Evolutionary conservation across 1,284 basidiomycete genomes (phyloP).

Genomic region (Earliella scabrosa): DNA sequence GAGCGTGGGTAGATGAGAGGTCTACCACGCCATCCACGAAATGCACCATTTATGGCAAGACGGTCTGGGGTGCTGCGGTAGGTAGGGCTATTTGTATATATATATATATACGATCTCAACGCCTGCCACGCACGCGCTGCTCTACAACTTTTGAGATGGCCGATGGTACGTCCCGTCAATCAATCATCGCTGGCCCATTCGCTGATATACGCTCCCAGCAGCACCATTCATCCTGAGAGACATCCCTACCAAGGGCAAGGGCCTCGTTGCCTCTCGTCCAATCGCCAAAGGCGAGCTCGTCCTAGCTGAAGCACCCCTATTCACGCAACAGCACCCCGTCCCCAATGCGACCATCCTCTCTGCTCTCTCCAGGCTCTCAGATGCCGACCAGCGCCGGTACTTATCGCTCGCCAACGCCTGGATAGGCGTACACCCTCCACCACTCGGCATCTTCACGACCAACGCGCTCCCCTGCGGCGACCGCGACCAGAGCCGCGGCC

Average conservation of each 20-base stretch:
- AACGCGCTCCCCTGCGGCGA: slow-evolving; percentile 30
- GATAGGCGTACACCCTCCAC: slow-evolving; percentile 18
- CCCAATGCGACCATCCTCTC: slow-evolving; percentile 24
- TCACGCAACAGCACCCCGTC: slow-evolving; percentile 7
- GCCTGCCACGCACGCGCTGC: too few relatives aligned
- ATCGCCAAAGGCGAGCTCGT: slow-evolving; percentile 15
- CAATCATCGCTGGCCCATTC: too few relatives aligned
- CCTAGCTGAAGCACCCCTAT: slow-evolving; percentile 12
- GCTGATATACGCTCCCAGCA: too few relatives aligned
- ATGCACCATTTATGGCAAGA: too few relatives aligned
- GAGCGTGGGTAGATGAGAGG: too few relatives aligned
- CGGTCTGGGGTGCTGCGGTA: too few relatives aligned
- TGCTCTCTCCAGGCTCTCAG: slow-evolving; percentile 22
- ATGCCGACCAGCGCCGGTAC: slow-evolving; percentile 26
- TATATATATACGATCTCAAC: too few relatives aligned
- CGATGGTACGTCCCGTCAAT: too few relatives aligned
- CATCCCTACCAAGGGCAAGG: slow-evolving; percentile 24
- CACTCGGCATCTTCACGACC: slow-evolving; percentile 30
- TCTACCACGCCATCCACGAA: too few relatives aligned
- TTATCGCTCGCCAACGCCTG: slow-evolving; percentile 27
- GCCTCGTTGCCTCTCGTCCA: slow-evolving; percentile 12
- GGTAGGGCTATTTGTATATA: too few relatives aligned
- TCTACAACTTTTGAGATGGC: too few relatives aligned
- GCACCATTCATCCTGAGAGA: slow-evolving; percentile 10
- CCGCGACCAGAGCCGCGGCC: slow-evolving; percentile 5